Conservation (phyloP, 345 rosid genomes). For the Hevea brasiliensis region DNA sequence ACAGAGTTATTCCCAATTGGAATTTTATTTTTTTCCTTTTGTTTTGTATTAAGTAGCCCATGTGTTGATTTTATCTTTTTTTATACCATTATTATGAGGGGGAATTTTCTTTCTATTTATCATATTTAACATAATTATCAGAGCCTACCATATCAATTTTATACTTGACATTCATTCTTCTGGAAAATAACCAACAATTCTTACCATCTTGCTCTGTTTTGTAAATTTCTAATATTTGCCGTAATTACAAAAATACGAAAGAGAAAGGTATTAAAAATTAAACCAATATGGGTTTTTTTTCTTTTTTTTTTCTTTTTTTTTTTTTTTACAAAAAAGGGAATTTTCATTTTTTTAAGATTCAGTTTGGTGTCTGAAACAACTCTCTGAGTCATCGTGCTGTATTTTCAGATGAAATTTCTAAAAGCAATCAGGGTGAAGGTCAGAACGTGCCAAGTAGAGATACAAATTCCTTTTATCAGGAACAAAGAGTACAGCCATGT, state of each 20-base stretch:
- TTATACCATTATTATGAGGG: neutral
- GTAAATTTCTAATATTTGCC: neutral
- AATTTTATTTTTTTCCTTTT: no score
- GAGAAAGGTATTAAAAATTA: neutral
- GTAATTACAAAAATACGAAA: neutral
- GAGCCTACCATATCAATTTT: neutral
- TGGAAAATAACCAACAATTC: neutral
- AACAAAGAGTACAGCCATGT: conserved; percentile 66
- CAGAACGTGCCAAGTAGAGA: conserved; percentile 34
- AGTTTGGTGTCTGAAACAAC: neutral
- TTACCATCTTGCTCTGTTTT: neutral
- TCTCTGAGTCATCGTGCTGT: neutral
- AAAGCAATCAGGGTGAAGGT: conserved; percentile 33
- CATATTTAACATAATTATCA: neutral
- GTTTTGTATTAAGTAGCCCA: neutral
- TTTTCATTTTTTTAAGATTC: neutral
- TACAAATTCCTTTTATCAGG: conserved; percentile 44
- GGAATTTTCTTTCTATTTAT: neutral
- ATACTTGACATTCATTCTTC: neutral
- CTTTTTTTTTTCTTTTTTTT: no score
- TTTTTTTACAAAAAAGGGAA: neutral
- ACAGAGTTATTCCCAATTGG: neutral
- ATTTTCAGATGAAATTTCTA: conserved; percentile 39
- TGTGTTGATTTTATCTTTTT: neutral
- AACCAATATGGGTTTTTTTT: no score